A percentile compares a stretch with the other conserved stretches of the same genome.
phyloP scores from a whole-genome alignment of 306 rosid species.

The Canavalia ensiformis region DNA sequence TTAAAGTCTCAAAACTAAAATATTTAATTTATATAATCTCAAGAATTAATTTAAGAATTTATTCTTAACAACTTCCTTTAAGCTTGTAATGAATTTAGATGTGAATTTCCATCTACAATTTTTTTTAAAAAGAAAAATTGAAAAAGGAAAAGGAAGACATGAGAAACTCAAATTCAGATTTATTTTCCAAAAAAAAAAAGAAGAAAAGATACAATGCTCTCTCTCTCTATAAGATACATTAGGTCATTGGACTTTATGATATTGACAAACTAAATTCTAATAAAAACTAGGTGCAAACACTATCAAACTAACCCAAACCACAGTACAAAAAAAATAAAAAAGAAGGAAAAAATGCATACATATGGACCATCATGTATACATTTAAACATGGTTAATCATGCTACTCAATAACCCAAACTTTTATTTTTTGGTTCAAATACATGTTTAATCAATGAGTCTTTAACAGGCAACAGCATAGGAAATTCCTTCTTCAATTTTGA shows the following conservation, averaged over 20 bases:
- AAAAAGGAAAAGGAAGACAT: background rate
- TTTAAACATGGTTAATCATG: slow-evolving; percentile 24
- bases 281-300: slow-evolving; percentile 13
- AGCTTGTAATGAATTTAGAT: too few species aligned
- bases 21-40: too few species aligned
- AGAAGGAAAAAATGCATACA: background rate
- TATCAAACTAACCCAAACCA: background rate
- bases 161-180: background rate
- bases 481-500: slow-evolving; percentile 45
- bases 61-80: too few species aligned
- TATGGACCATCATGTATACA: slow-evolving; percentile 6
- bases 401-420: slow-evolving; percentile 43
- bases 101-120: too few species aligned
- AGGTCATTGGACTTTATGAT: slow-evolving; percentile 11
- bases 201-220: background rate
- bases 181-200: background rate
- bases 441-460: slow-evolving; percentile 45
- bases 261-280: background rate
- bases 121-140: too few species aligned
- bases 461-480: slow-evolving; percentile 35
- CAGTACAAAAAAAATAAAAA: background rate
- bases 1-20: too few species aligned
- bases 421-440: slow-evolving; percentile 46
- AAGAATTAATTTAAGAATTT: too few species aligned
- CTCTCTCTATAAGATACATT: background rate